Evolutionary conservation across 1,284 basidiomycete species (phyloP), one percentile per base, ranked within the genome.

Genomic region (Apiotrichum gamsii): DNA sequence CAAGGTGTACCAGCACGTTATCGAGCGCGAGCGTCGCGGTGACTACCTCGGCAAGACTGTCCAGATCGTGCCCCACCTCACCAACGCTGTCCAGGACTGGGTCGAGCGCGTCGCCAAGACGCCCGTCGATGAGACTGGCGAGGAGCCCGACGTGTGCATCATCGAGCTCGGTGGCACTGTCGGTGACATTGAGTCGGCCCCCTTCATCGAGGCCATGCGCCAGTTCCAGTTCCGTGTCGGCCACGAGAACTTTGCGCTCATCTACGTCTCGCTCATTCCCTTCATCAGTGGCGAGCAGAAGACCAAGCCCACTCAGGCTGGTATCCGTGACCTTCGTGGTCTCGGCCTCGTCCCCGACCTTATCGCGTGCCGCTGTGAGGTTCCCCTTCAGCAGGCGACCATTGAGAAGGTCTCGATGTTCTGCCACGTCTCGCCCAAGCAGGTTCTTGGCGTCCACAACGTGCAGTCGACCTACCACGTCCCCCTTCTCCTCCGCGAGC

Each of bases 221-320:
- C 94, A 98, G 74, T 99, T 99, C 79, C 90, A 98, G 72, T 98
- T 98, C 79, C 84, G 95, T 48, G 94, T 98, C 23, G 94, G 94
- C 19, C 82, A 88, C 64, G 88, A 93, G 52, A 97, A 98, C 75
- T 98, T 98, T 73, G 94, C 94, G 1, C 81, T 97, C 44, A 87
- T 98, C 56, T 94, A 97, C 64, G 94, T 99, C 50, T 93, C 89
- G n/a, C 82, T 99, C 31, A 91, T 98, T 8, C 94, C 94, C 15
- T 88, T 96, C 60, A 89, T 99, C 76, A 90, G 95, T 49, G 94
- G 95, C 46, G 94, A 99, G 72, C 94, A 97, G 67, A 99, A 99
- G 76, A 99, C 94, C 8, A 98, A 98, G 72, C 94, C 94, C 3
- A 99, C 94, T 0, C 94, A 98, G 72, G 95, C 94, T 15, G 94